A percentile compares a stretch with the other conserved stretches of the same genome.
phyloP scores from a whole-genome alignment of 306 rosid species.

The Fagus sylvatica region DNA sequence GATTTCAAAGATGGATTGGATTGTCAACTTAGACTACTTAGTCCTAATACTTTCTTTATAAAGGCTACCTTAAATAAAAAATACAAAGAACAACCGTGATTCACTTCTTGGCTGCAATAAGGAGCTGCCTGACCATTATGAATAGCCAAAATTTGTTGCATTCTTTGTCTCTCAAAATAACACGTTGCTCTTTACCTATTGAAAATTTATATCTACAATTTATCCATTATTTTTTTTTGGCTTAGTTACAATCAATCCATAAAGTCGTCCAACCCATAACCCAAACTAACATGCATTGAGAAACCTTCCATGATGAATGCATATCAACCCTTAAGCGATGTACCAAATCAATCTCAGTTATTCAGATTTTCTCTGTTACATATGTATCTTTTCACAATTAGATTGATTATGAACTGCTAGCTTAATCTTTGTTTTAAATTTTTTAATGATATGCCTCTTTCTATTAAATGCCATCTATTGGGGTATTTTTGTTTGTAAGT shows the following conservation, averaged over 20 bases:
- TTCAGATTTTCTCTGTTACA: not conserved
- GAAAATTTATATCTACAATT: not conserved
- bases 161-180: not conserved
- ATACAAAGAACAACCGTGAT: not conserved
- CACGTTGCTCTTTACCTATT: not conserved
- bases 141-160: not conserved
- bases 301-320: not conserved
- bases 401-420: not conserved
- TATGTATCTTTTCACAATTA: not conserved
- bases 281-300: not conserved
- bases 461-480: not conserved
- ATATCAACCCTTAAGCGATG: not conserved
- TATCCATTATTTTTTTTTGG: not conserved
- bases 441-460: not conserved
- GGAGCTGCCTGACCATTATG: not conserved
- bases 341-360: not conserved
- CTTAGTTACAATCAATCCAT: not conserved
- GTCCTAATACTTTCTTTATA: not conserved
- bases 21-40: not conserved
- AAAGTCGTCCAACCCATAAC: not conserved
- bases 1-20: not conserved
- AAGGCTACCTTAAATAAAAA: not conserved
- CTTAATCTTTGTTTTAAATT: not conserved
- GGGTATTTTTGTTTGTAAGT: not conserved
- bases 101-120: not conserved